Evolutionary conservation across 495 filamentous ascomycete species (phyloP).

Genomic region (Aspergillus wentii): DNA sequence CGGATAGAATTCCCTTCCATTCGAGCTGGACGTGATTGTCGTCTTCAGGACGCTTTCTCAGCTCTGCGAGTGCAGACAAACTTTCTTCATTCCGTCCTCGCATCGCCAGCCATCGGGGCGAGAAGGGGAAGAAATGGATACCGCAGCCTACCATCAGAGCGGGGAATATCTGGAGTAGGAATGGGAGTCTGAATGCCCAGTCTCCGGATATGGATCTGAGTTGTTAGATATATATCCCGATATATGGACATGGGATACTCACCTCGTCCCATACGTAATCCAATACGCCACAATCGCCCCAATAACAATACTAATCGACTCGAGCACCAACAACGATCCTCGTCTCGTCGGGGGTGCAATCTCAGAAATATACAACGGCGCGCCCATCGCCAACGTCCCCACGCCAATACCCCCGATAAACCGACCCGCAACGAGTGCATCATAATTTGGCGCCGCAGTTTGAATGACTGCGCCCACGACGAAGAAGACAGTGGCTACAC

Average conservation of each 20-base stretch:
- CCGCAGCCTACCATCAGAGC: slow-evolving; percentile 54
- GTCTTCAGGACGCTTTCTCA: slow-evolving; percentile 13
- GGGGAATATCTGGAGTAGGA: slow-evolving; percentile 62
- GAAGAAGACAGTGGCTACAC: slow-evolving; percentile 15
- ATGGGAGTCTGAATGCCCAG: slow-evolving; percentile 59
- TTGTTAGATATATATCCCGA: too few relatives aligned
- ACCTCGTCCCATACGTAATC: slow-evolving; percentile 59
- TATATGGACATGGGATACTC: slow-evolving; percentile 23
- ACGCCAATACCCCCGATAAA: slow-evolving; percentile 27
- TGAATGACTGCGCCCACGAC: slow-evolving; percentile 24
- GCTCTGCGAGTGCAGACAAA: slow-evolving; percentile 43
- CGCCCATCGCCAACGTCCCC: slow-evolving; percentile 25
- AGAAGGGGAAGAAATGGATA: slow-evolving; percentile 59
- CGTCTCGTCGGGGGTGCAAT: slow-evolving; percentile 56
- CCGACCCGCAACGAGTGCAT: slow-evolving; percentile 15
- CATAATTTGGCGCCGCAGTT: slow-evolving; percentile 21
- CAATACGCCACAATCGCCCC: slow-evolving; percentile 68
- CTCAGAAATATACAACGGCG: slow-evolving; percentile 65
- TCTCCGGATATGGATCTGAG: slow-evolving; percentile 30
- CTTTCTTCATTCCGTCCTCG: slow-evolving; percentile 60
- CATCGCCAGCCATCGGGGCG: slow-evolving; percentile 63
- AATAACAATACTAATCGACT: slow-evolving; percentile 65
- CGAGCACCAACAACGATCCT: slow-evolving; percentile 61
- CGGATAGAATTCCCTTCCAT: slow-evolving; percentile 17
- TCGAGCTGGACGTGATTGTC: slow-evolving; percentile 17